phyloP scores from a whole-genome alignment of 176 grass and related monocot genomes.

The Phoenix dactylifera region DNA sequence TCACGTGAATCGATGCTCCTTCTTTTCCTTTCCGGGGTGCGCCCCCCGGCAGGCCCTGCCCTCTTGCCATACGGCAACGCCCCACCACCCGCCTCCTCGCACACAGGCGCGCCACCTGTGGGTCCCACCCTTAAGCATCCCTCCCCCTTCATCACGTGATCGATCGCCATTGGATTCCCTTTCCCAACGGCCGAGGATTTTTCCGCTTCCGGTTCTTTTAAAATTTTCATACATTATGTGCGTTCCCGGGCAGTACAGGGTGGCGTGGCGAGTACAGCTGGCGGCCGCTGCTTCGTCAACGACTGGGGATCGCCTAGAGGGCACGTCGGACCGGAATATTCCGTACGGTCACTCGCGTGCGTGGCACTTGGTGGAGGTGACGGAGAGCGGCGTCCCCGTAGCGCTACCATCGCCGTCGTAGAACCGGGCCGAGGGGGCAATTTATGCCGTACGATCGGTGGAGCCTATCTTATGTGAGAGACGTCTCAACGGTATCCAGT shows the following conservation, averaged over 20 bases:
- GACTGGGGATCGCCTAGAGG: not conserved
- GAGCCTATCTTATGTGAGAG: too few species aligned
- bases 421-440: too few species aligned
- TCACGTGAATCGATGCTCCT: slow-evolving; percentile 85
- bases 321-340: not conserved
- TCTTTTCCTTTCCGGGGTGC: not conserved
- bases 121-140: not conserved
- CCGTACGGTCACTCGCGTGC: too few species aligned
- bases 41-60: not conserved
- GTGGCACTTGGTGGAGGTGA: not conserved
- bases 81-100: not conserved
- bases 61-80: slow-evolving; percentile 20
- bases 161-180: too few species aligned
- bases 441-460: too few species aligned
- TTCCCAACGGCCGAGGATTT: too few species aligned
- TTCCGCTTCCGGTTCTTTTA: too few species aligned
- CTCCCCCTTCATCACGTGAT: too few species aligned
- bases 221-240: too few species aligned
- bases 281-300: slow-evolving; percentile 13
- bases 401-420: too few species aligned
- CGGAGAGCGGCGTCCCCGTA: slow-evolving; percentile 31
- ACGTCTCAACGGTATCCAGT: too few species aligned
- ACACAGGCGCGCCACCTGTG: not conserved
- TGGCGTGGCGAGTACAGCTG: slow-evolving; percentile 31
- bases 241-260: slow-evolving; percentile 27